Conservation (phyloP, 2,329 filamentous ascomycete genomes). For the Fusarium sp. region DNA sequence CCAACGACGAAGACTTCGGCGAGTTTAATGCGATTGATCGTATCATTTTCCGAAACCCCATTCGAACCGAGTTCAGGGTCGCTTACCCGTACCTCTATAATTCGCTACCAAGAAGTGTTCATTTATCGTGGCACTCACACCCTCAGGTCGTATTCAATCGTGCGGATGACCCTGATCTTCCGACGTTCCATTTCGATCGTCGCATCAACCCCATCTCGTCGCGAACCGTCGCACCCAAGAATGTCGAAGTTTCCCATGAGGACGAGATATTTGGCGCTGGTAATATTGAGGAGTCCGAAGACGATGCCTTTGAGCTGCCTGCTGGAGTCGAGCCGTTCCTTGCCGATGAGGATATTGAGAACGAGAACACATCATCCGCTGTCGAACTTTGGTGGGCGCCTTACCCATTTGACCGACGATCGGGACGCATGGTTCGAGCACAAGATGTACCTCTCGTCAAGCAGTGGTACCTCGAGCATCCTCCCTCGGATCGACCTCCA, state of each 20-base stretch:
- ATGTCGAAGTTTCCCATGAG: conserved; percentile 90
- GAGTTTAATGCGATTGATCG: conserved; percentile 99
- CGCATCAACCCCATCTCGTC: conserved; percentile 98
- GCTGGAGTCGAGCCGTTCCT: conserved; percentile 86
- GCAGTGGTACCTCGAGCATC: conserved; percentile 98
- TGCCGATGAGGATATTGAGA: conserved; percentile 87
- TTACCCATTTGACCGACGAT: conserved; percentile 92
- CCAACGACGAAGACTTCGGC: conserved; percentile 98
- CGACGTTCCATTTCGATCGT: conserved; percentile 98
- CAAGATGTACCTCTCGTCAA: conserved; percentile 97
- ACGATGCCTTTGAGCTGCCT: conserved; percentile 86
- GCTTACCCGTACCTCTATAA: conserved; percentile 97
- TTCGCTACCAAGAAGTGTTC: conserved; percentile 91
- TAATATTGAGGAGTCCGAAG: conserved; percentile 76
- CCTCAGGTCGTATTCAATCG: conserved; percentile 92
- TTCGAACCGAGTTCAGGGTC: conserved; percentile 94
- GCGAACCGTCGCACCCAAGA: conserved; percentile 91
- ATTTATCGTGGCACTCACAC: conserved; percentile 91
- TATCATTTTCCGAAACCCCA: conserved; percentile 96
- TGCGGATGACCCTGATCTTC: conserved; percentile 86
- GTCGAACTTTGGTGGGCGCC: conserved; percentile 99
- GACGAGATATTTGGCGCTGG: conserved; percentile 90
- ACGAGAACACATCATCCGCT: conserved; percentile 86
- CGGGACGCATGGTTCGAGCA: conserved; percentile 93
- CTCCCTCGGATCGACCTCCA: conserved; percentile 82